Evolutionary conservation across 352 stramenopile species (phyloP).

Genomic region (Pythium pyrilobum): DNA sequence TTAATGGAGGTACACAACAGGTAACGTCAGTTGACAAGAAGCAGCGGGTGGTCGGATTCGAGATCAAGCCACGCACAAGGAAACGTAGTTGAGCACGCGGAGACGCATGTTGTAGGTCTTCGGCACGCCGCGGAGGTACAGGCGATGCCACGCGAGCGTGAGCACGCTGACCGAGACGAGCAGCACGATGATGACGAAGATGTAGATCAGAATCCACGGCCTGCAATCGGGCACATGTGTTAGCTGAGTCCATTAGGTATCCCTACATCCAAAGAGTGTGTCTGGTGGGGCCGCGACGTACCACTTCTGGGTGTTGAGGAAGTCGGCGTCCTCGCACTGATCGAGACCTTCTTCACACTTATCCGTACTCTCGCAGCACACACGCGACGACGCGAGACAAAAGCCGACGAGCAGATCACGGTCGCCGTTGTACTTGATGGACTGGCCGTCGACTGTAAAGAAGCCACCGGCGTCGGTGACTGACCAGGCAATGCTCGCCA

Average conservation of each 20-base stretch:
- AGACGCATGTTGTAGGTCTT: conserved; percentile 89
- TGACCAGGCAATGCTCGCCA: conserved; percentile 71
- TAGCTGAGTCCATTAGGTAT: too few species aligned
- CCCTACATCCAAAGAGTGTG: neutral
- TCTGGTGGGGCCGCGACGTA: conserved; percentile 3
- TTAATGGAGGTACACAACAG: conserved; percentile 14
- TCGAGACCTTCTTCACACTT: conserved; percentile 33
- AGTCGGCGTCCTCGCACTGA: conserved; percentile 50
- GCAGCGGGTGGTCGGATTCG: too few species aligned
- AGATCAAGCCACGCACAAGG: conserved; percentile 66
- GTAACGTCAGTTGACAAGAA: too few species aligned
- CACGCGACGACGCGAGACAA: conserved; percentile 75
- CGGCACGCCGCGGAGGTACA: conserved; percentile 77
- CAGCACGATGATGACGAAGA: conserved; percentile 78
- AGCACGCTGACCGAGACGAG: conserved; percentile 82
- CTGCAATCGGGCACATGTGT: too few species aligned
- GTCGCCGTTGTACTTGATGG: conserved; percentile 68
- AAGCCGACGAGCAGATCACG: conserved; percentile 72
- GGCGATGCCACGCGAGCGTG: conserved; percentile 75
- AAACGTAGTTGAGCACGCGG: conserved; percentile 86
- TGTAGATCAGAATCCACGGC: conserved; percentile 87
- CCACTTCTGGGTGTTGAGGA: conserved; percentile 78
- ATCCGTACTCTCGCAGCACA: conserved; percentile 57
- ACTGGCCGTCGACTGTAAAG: conserved; percentile 80
- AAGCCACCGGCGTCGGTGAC: conserved; percentile 70